phyloP scores from a whole-genome alignment of 169 alveolate species.

The Toxoplasma gondii region DNA sequence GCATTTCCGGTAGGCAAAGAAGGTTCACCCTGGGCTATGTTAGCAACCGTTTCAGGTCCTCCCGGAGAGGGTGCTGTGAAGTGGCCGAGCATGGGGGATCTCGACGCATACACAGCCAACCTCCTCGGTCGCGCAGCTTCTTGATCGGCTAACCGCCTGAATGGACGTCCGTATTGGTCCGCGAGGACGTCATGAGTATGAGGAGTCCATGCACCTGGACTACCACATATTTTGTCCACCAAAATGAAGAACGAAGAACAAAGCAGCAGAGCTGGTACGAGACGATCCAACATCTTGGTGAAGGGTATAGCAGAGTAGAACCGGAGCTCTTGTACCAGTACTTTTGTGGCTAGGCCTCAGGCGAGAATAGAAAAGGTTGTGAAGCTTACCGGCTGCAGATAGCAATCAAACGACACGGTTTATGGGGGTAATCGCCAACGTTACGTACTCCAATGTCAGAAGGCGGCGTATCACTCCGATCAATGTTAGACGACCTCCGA shows the following conservation, averaged over 20 bases:
- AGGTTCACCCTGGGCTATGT: neutral
- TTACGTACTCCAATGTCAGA: too few relatives aligned
- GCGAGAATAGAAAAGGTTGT: too few relatives aligned
- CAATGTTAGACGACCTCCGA: too few relatives aligned
- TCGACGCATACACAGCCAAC: neutral
- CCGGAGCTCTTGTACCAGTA: too few relatives aligned
- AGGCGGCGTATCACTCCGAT: too few relatives aligned
- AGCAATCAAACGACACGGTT: too few relatives aligned
- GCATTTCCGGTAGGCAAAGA: neutral
- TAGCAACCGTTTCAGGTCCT: neutral
- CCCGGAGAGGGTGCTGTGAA: slow-evolving; percentile 14
- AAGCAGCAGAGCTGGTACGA: neutral
- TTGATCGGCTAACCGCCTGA: neutral
- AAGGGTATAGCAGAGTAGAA: too few relatives aligned
- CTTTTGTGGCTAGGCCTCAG: too few relatives aligned
- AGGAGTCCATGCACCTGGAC: neutral
- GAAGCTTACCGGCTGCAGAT: too few relatives aligned
- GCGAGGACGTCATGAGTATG: too few relatives aligned
- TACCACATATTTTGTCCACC: neutral
- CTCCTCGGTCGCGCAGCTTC: neutral
- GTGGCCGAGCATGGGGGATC: neutral
- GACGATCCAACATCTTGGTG: neutral
- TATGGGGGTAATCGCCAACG: too few relatives aligned
- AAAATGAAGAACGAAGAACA: neutral
- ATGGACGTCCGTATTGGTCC: too few relatives aligned